A percentile compares a stretch with the other conserved stretches of the same genome.
Evolutionary conservation across 2,329 filamentous ascomycete species (phyloP).

Genomic region (Ascosphaera acerosa): DNA sequence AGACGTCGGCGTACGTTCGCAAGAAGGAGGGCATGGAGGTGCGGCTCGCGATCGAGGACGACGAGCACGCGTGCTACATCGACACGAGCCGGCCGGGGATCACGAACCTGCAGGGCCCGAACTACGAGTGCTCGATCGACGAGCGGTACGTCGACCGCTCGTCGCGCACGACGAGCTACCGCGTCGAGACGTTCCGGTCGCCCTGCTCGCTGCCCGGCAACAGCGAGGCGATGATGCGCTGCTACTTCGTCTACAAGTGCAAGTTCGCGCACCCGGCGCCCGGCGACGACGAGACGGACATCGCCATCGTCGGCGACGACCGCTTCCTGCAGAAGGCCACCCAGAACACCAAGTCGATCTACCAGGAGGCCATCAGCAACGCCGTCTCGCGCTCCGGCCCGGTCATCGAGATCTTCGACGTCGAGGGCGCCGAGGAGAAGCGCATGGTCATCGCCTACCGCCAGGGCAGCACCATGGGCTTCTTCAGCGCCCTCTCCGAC

Average conservation of each 20-base stretch:
- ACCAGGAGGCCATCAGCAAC: slow-evolving; percentile 74
- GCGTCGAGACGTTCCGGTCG: slow-evolving; percentile 92
- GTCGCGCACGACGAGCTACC: slow-evolving; percentile 47
- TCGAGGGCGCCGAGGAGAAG: slow-evolving; percentile 78
- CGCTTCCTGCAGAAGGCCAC: slow-evolving; percentile 93
- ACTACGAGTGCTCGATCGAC: slow-evolving; percentile 83
- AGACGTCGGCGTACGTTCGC: slow-evolving; percentile 76
- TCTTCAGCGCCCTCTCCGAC: slow-evolving; percentile 89
- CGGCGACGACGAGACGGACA: slow-evolving; percentile 49
- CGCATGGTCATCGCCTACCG: slow-evolving; percentile 86
- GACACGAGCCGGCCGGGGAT: slow-evolving; percentile 84
- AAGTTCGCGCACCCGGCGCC: slow-evolving; percentile 60
- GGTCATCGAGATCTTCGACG: slow-evolving; percentile 94
- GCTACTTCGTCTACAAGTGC: slow-evolving; percentile 98
- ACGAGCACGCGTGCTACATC: slow-evolving; percentile 93
- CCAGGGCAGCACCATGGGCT: slow-evolving; percentile 66
- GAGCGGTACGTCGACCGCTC: slow-evolving; percentile 79
- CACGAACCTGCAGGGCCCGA: slow-evolving; percentile 50
- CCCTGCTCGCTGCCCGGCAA: slow-evolving; percentile 50
- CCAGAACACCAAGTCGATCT: slow-evolving; percentile 82
- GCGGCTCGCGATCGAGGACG: slow-evolving; percentile 78
- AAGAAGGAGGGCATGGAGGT: slow-evolving; percentile 91
- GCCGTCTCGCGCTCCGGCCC: slow-evolving; percentile 69
- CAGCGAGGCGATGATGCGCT: slow-evolving; percentile 63
- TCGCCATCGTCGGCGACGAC: slow-evolving; percentile 78